Conservation (phyloP, 2,329 filamentous ascomycete species). For the Zymoseptoria tritici region DNA sequence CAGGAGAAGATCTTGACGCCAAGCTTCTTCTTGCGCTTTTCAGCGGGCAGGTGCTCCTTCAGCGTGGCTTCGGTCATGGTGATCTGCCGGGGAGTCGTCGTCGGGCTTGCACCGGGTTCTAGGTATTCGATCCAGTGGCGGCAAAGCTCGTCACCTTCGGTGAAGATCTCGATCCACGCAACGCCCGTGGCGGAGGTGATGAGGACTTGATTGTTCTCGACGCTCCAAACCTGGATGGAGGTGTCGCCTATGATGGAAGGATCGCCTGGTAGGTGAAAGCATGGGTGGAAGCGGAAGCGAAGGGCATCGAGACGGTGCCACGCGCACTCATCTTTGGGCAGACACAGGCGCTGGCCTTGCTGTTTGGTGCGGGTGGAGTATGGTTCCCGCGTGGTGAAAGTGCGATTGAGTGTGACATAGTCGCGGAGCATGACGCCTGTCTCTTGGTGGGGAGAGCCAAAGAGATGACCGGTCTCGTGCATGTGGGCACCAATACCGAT, state of each 20-base stretch:
- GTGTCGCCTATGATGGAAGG: conserved; percentile 55
- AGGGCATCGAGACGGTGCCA: conserved; percentile 89
- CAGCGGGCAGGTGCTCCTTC: conserved; percentile 61
- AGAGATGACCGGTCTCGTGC: conserved; percentile 82
- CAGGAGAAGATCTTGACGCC: conserved; percentile 69
- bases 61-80: conserved; percentile 68
- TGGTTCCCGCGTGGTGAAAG: conserved; percentile 72
- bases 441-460: conserved; percentile 85
- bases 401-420: conserved; percentile 75
- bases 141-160: conserved; percentile 73
- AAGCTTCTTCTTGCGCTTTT: conserved; percentile 62
- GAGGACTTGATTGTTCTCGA: conserved; percentile 68
- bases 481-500: conserved; percentile 89
- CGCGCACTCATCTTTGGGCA: conserved; percentile 72
- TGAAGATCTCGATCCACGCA: conserved; percentile 75
- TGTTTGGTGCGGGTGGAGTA: conserved; percentile 82
- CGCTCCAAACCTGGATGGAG: conserved; percentile 78
- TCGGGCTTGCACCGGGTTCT: conserved; percentile 50
- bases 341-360: conserved; percentile 64
- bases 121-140: conserved; percentile 74
- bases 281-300: conserved; percentile 82
- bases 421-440: conserved; percentile 88
- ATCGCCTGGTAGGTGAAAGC: conserved; percentile 79
- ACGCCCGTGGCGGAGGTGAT: conserved; percentile 75
- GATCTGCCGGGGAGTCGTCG: conserved; percentile 61